phyloP scores from a whole-genome alignment of 2,329 filamentous ascomycete genomes.

The Botrytis sinoallii region DNA sequence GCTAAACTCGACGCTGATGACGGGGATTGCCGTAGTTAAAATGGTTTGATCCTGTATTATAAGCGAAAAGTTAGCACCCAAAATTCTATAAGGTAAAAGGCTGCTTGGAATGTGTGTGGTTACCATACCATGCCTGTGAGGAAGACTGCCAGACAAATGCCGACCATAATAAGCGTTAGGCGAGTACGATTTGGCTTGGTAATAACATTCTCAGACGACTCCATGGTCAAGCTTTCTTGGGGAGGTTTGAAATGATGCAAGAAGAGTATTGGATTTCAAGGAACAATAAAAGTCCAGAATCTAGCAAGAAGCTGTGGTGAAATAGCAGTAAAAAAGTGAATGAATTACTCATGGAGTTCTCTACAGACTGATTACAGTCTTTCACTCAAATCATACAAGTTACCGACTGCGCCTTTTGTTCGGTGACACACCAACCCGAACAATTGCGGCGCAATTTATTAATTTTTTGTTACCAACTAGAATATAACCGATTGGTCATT shows the following conservation, averaged over 20 bases:
- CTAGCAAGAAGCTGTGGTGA: neutral
- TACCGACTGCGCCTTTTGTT: neutral
- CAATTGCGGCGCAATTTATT: neutral
- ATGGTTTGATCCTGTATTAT: constrained; percentile 8
- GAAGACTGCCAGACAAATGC: constrained; percentile 7
- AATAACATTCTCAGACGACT: neutral
- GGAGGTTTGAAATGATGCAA: neutral
- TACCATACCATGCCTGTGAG: constrained; percentile 11
- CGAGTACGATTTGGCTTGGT: neutral
- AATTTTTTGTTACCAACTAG: neutral
- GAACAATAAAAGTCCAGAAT: neutral
- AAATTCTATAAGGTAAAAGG: neutral
- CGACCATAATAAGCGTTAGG: neutral
- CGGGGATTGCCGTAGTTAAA: constrained; percentile 8
- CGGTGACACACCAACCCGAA: neutral
- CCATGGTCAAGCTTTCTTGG: neutral
- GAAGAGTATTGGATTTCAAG: neutral
- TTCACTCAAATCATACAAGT: too few relatives aligned
- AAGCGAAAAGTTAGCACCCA: neutral
- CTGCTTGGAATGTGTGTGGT: neutral
- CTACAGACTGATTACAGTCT: too few relatives aligned
- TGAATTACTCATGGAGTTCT: too few relatives aligned
- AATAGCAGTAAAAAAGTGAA: too few relatives aligned
- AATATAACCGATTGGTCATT: neutral
- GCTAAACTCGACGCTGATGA: constrained; percentile 14